These are phyloP conservation scores for Jatropha multifida DNA, from an alignment of 441 rosid genomes.

Conservation along the genomic window DNA sequence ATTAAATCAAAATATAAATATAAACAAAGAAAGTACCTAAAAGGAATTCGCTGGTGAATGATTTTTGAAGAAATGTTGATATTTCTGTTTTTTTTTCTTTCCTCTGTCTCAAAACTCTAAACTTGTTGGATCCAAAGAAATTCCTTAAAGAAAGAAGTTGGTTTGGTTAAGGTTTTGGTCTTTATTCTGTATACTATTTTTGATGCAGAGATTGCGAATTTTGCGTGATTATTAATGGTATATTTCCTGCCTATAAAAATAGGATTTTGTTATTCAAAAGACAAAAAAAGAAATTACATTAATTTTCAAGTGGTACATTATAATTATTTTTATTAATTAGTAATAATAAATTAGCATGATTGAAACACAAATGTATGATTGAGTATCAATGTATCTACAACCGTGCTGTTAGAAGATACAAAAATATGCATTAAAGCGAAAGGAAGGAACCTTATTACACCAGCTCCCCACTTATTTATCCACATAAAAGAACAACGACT, in stretches of 20 bases:
- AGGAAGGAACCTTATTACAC: no score
- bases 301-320: no score
- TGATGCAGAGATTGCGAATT: constrained; percentile 1
- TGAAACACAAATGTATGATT: no score
- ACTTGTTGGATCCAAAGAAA: background rate
- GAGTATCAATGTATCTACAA: no score
- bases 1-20: background rate
- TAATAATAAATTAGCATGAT: no score
- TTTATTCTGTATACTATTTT: background rate
- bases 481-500: no score
- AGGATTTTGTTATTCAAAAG: background rate
- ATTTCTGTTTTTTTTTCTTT: background rate
- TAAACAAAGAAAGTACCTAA: background rate
- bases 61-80: background rate
- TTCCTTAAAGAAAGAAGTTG: no score
- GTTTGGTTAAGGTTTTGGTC: background rate
- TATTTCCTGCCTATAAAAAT: background rate
- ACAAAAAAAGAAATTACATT: background rate
- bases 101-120: background rate
- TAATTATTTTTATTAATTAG: no score
- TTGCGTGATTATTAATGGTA: constrained; percentile 5
- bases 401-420: no score
- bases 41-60: background rate
- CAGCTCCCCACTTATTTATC: no score
- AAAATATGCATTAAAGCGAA: no score